Conservation (phyloP, 2,329 filamentous ascomycete species). For the Pseudopithomyces maydicus region DNA sequence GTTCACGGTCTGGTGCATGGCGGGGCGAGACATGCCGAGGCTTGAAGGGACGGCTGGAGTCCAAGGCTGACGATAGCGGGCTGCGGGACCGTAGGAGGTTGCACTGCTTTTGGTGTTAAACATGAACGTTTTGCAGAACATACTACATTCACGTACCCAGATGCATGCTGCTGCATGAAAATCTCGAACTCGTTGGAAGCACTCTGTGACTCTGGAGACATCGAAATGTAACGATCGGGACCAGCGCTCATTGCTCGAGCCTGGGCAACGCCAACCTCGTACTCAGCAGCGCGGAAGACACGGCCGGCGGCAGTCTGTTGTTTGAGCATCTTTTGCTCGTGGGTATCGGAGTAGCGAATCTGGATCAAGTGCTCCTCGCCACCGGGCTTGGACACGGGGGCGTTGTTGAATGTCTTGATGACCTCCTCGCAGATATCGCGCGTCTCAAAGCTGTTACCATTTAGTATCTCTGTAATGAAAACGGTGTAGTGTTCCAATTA, state of each 20-base stretch:
- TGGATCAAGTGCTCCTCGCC: conserved; percentile 83
- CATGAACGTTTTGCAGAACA: not conserved
- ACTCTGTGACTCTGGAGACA: conserved; percentile 40
- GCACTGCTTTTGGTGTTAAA: conserved; percentile 15
- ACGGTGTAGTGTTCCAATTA: conserved; percentile 61
- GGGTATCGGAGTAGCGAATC: conserved; percentile 95
- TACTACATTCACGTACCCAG: conserved; percentile 10
- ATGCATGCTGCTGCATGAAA: conserved; percentile 37
- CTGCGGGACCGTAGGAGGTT: conserved; percentile 15
- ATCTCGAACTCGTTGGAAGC: conserved; percentile 45
- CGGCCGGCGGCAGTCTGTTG: conserved; percentile 93
- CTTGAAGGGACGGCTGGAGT: conserved; percentile 41
- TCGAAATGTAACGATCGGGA: conserved; percentile 41
- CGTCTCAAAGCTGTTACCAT: conserved; percentile 74
- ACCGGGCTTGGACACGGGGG: conserved; percentile 56
- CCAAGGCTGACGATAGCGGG: conserved; percentile 40
- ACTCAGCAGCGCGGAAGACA: conserved; percentile 95
- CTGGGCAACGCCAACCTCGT: conserved; percentile 57
- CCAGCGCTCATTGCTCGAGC: conserved; percentile 38
- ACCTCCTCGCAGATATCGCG: conserved; percentile 91
- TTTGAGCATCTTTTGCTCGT: conserved; percentile 95
- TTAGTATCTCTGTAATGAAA: too few species aligned
- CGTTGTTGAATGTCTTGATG: conserved; percentile 83
- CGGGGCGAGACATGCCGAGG: conserved; percentile 36
- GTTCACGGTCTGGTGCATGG: conserved; percentile 34